Evolutionary conservation across 2,329 filamentous ascomycete genomes (phyloP).

Genomic region (Cyanodermella asteris): DNA sequence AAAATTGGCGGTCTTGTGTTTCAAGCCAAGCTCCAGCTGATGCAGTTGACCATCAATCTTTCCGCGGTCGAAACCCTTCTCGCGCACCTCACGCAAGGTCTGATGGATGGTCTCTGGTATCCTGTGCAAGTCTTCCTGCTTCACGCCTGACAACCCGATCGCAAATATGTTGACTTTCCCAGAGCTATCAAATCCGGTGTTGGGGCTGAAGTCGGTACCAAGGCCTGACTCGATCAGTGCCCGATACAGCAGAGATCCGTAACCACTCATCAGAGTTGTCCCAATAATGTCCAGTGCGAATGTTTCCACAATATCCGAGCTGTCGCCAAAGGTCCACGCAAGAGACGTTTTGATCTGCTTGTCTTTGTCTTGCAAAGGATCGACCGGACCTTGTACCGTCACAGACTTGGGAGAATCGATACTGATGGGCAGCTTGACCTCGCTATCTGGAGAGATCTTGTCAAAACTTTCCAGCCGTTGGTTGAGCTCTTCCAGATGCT

Average conservation of each 20-base stretch:
- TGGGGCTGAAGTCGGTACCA: slow-evolving; percentile 83
- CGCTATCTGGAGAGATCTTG: slow-evolving; percentile 43
- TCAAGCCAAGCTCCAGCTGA: slow-evolving; percentile 76
- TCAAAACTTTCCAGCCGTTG: slow-evolving; percentile 53
- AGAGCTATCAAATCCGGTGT: slow-evolving; percentile 72
- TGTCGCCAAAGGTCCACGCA: slow-evolving; percentile 77
- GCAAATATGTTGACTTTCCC: slow-evolving; percentile 66
- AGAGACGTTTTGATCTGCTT: slow-evolving; percentile 86
- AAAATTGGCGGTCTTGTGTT: slow-evolving; percentile 92
- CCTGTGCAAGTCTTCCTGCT: slow-evolving; percentile 53
- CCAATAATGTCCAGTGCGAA: slow-evolving; percentile 70
- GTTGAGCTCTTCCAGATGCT: slow-evolving; percentile 62
- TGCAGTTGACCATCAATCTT: slow-evolving; percentile 91
- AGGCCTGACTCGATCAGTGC: slow-evolving; percentile 75
- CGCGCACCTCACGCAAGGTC: slow-evolving; percentile 46
- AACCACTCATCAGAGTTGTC: slow-evolving; percentile 74
- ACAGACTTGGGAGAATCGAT: slow-evolving; percentile 44
- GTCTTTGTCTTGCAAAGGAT: slow-evolving; percentile 65
- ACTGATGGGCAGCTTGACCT: slow-evolving; percentile 55
- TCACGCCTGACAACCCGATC: slow-evolving; percentile 75
- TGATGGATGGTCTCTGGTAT: slow-evolving; percentile 53
- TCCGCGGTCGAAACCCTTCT: slow-evolving; percentile 63
- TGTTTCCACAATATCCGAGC: slow-evolving; percentile 62
- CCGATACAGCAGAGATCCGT: slow-evolving; percentile 80
- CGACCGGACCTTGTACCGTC: slow-evolving; percentile 57